Conservation (phyloP, 495 filamentous ascomycete species). For the Gamarada debralockiae region DNA sequence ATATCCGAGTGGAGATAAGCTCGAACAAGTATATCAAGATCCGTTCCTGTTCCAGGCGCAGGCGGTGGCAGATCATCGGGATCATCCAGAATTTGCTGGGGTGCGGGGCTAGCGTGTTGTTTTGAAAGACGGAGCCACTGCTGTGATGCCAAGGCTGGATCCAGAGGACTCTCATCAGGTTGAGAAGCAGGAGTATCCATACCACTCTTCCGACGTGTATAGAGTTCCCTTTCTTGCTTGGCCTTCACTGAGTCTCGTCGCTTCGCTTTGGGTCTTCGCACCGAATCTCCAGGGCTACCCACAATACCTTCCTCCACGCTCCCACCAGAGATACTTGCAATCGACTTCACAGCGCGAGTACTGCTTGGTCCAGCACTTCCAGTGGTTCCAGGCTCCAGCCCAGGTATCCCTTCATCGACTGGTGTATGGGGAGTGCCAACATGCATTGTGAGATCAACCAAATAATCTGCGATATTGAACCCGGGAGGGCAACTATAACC, state of each 20-base stretch:
- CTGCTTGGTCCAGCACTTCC: slow-evolving; percentile 83
- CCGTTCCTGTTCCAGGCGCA: slow-evolving; percentile 59
- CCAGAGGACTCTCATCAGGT: slow-evolving; percentile 52
- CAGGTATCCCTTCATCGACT: slow-evolving; percentile 51
- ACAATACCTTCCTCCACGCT: slow-evolving; percentile 51
- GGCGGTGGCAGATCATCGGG: slow-evolving; percentile 71
- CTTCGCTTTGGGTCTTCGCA: slow-evolving; percentile 56
- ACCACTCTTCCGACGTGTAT: slow-evolving; percentile 70
- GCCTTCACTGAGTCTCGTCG: slow-evolving; percentile 72
- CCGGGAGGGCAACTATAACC: slow-evolving; percentile 92
- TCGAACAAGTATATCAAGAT: slow-evolving; percentile 76
- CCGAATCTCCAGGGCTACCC: slow-evolving; percentile 57
- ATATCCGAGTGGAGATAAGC: slow-evolving; percentile 78
- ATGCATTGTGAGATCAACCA: slow-evolving; percentile 98
- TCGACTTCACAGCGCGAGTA: slow-evolving; percentile 83
- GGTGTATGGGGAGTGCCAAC: slow-evolving; percentile 57
- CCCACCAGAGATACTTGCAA: slow-evolving; percentile 67
- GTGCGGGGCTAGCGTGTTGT: slow-evolving; percentile 56
- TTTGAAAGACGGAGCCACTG: slow-evolving; percentile 67
- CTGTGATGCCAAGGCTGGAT: slow-evolving; percentile 41
- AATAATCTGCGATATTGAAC: slow-evolving; percentile 98
- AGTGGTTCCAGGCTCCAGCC: slow-evolving; percentile 50
- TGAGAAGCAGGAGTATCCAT: slow-evolving; percentile 66
- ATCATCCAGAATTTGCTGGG: slow-evolving; percentile 61
- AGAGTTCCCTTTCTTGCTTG: slow-evolving; percentile 86